These are phyloP conservation scores for Soucietia sequanensis DNA, from an alignment of 805 yeast species.

Conservation along the genomic window DNA sequence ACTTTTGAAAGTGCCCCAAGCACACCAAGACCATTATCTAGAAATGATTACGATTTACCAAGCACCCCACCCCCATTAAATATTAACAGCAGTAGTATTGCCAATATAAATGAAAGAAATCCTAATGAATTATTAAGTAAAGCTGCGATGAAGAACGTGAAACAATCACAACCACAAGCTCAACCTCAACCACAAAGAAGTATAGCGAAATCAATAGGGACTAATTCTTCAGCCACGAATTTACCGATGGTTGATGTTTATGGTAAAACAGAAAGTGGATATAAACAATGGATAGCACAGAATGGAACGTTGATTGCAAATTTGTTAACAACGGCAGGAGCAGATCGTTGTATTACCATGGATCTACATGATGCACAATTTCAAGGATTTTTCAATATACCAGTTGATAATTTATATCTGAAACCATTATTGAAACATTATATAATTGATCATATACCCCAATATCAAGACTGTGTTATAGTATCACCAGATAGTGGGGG, in stretches of 20 bases:
- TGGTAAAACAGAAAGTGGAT: slow-evolving; percentile 58
- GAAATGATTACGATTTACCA: slow-evolving; percentile 18
- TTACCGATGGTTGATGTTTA: slow-evolving; percentile 31
- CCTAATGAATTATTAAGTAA: slow-evolving; percentile 6
- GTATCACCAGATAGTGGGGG: slow-evolving; percentile 99
- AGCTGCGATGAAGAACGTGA: slow-evolving; percentile 9
- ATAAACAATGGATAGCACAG: slow-evolving; percentile 94
- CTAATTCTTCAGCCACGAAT: slow-evolving; percentile 33
- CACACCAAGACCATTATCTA: slow-evolving; percentile 44
- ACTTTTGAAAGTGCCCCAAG: slow-evolving; percentile 53
- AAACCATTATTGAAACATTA: slow-evolving; percentile 86
- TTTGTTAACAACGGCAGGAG: slow-evolving; percentile 86
- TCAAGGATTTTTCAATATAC: slow-evolving; percentile 95
- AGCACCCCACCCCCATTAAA: slow-evolving; percentile 11
- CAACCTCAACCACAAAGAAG: slow-evolving; percentile 6
- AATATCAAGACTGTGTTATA: slow-evolving; percentile 79
- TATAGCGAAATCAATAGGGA: slow-evolving; percentile 23
- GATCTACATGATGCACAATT: slow-evolving; percentile 97
- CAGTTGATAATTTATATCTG: slow-evolving; percentile 91
- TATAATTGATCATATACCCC: slow-evolving; percentile 73
- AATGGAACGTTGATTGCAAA: slow-evolving; percentile 91
- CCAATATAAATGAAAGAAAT: slow-evolving; percentile 1
- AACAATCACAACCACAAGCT: slow-evolving; percentile 5
- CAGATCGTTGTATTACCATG: slow-evolving; percentile 96
- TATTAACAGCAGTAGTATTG: no score